Percentiles rank a stretch among this genome's conserved stretches.
Evolutionary conservation across 306 rosid species (phyloP).

Genomic region (Gleditsia sinensis): DNA sequence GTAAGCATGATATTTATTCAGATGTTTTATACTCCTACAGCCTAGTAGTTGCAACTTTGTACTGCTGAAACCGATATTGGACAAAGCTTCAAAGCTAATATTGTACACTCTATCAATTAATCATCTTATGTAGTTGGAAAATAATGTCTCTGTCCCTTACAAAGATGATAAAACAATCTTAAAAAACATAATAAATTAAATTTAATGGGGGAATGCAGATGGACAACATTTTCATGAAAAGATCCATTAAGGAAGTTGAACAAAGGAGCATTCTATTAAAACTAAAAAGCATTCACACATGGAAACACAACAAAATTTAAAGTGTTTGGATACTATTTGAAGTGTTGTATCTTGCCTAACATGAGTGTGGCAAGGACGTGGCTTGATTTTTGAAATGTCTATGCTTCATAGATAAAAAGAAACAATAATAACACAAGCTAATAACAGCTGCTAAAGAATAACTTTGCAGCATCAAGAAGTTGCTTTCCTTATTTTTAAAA

Average conservation of each 20-base stretch:
- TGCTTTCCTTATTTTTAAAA: too few relatives aligned
- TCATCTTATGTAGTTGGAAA: not conserved
- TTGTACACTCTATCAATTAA: not conserved
- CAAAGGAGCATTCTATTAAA: not conserved
- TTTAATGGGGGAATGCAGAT: not conserved
- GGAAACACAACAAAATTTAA: not conserved
- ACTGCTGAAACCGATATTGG: conserved; percentile 6
- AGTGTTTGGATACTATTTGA: not conserved
- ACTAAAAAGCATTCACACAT: too few relatives aligned
- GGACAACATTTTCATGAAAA: not conserved
- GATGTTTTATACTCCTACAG: too few relatives aligned
- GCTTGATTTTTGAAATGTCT: not conserved
- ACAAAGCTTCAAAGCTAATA: not conserved
- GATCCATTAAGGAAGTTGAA: not conserved
- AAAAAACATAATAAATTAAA: not conserved
- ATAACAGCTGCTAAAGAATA: not conserved
- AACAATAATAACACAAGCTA: not conserved
- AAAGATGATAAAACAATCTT: not conserved
- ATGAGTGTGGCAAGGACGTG: not conserved
- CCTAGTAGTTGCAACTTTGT: too few relatives aligned
- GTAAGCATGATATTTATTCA: not conserved
- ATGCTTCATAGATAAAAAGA: not conserved
- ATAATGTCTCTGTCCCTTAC: not conserved
- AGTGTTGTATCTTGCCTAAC: not conserved
- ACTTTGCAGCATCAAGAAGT: not conserved